phyloP scores from a whole-genome alignment of 1,284 basidiomycete genomes.

The Malassezia yamatoensis region DNA sequence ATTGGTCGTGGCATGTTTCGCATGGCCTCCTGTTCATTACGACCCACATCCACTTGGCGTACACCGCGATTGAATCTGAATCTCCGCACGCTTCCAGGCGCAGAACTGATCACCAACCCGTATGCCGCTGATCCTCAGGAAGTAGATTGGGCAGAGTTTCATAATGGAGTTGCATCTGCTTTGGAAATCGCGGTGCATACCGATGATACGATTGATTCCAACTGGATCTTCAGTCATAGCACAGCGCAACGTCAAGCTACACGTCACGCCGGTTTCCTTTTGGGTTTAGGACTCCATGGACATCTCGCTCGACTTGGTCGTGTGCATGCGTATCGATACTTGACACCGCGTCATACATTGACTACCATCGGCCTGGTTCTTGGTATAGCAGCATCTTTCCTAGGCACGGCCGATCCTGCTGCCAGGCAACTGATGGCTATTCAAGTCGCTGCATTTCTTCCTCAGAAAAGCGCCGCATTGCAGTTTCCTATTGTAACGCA shows the following conservation, averaged over 20 bases:
- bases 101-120: slow-evolving; percentile 21
- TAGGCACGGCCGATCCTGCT: slow-evolving; percentile 75
- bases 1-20: slow-evolving; percentile 40
- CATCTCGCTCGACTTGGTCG: slow-evolving; percentile 77
- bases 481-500: slow-evolving; percentile 83
- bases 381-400: slow-evolving; percentile 77
- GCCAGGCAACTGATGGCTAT: slow-evolving; percentile 84
- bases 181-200: slow-evolving; percentile 59
- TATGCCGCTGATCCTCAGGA: slow-evolving; percentile 24
- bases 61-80: slow-evolving; percentile 30
- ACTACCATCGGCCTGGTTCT: slow-evolving; percentile 87
- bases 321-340: slow-evolving; percentile 71
- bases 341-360: slow-evolving; percentile 86
- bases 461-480: slow-evolving; percentile 72
- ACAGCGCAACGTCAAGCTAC: slow-evolving; percentile 54
- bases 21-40: slow-evolving; percentile 30
- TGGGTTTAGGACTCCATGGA: slow-evolving; percentile 81
- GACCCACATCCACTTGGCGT: slow-evolving; percentile 31
- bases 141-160: slow-evolving; percentile 85
- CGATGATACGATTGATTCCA: slow-evolving; percentile 54
- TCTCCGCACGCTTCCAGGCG: slow-evolving; percentile 29
- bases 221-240: slow-evolving; percentile 44
- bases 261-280: slow-evolving; percentile 91
- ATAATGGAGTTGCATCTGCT: slow-evolving; percentile 88
- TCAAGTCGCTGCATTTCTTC: slow-evolving; percentile 82